phyloP scores from a whole-genome alignment of 257 asterid genomes.

The Knoxia roxburghii region DNA sequence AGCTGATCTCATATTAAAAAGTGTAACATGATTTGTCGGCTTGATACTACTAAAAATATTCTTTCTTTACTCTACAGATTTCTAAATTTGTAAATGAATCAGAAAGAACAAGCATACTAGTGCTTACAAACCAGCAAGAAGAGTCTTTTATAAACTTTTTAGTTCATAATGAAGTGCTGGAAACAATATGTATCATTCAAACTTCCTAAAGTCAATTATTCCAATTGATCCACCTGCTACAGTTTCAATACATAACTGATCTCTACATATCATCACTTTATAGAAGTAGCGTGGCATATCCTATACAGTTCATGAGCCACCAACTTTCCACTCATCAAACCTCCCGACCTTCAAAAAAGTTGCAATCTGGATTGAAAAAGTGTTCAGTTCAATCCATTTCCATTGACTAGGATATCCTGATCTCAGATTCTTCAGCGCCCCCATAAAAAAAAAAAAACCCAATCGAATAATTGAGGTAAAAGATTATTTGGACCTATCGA shows the following conservation, averaged over 20 bases:
- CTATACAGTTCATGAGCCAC: not conserved
- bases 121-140: not conserved
- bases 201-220: not conserved
- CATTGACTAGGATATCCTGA: not conserved
- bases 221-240: not conserved
- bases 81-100: not conserved
- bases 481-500: constrained; percentile 2
- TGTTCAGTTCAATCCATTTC: not conserved
- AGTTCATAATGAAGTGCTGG: not conserved
- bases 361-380: not conserved
- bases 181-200: not conserved
- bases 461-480: not conserved
- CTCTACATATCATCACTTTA: not conserved
- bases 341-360: not conserved
- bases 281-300: not conserved
- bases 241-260: not conserved
- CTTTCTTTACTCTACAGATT: not conserved
- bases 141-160: not conserved
- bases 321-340: not conserved
- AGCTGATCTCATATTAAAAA: not conserved
- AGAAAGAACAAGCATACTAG: not conserved
- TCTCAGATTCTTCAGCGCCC: no score
- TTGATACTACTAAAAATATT: not conserved
- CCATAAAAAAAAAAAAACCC: no score
- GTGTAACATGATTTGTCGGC: not conserved